Base-by-base conservation (phyloP, 257 asterid species). In the Datura wrightii region DNA sequence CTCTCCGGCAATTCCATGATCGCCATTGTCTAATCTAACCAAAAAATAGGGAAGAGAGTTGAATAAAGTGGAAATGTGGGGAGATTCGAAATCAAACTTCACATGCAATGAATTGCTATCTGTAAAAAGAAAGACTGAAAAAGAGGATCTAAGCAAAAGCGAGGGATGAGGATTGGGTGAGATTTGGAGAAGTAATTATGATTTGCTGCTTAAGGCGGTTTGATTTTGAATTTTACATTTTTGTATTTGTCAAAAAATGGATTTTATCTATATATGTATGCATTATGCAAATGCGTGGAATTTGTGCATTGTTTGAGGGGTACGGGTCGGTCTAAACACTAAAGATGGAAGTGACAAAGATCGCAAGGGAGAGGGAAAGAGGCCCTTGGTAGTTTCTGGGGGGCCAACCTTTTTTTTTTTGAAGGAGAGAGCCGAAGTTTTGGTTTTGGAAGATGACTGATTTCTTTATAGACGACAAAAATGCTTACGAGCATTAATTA, bases 1-100 rank as follows among this genome's bases (percentile, higher is more conserved):
- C 79, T 80, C 88, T 90, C 89, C 89, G 94, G 89, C 91, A 91
- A 85, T 86, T 93, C 94, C 90, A 79, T n/a, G 85, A 93, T 82
- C 65, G 79, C 15, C 85, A 65, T 48, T 50, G 62, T 56, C 5
- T 24, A 62, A 36, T 63, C n/a, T 15, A 6, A 11, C 52, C 52
- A 39, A 53, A n/a, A 24, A 24, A 24, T 24, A 24, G 31, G 31
- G 31, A 24, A 24, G 31, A 24, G 31, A 24, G 31, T 24, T 24
- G 42, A 39, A 39, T 39, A 39, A 39, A 39, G 42, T 39, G 4
- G 34, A 62, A 62, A 62, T 24, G 6, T 24, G 41, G 11, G 34
- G 37, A 65, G 19, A 65, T 65, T 70, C 34, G 39, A 74, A 74
- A 74, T 48, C 41, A 52, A 74, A 48, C 34, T 37, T 66, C 50